These are phyloP conservation scores for Aurifilum marmelostoma DNA, from an alignment of 2,329 filamentous ascomycete species.

Conservation along the genomic window DNA sequence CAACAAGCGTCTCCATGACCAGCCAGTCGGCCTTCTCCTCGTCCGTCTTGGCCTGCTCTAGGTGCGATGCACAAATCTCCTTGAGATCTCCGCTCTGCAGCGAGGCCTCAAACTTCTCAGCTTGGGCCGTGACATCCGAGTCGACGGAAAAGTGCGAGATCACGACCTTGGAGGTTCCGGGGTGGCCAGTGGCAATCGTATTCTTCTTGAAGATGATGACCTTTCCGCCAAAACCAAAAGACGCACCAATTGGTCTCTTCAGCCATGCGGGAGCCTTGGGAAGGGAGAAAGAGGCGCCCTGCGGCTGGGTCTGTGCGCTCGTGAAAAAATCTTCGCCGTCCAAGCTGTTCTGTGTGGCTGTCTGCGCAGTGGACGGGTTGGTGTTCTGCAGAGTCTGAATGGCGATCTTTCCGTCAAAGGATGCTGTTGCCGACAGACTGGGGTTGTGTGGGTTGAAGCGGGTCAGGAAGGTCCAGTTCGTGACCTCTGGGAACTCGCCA, in stretches of 20 bases:
- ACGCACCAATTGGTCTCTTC: slow-evolving; percentile 79
- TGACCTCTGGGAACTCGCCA: slow-evolving; percentile 94
- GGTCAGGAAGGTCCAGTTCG: slow-evolving; percentile 99
- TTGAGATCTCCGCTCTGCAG: slow-evolving; percentile 77
- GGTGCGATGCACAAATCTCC: slow-evolving; percentile 78
- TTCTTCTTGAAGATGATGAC: slow-evolving; percentile 73
- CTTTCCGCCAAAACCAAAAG: slow-evolving; percentile 96
- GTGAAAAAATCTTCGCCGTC: slow-evolving; percentile 97
- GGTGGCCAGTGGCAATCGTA: slow-evolving; percentile 63
- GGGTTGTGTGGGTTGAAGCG: slow-evolving; percentile 94
- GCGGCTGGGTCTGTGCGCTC: slow-evolving; percentile 87
- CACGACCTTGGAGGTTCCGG: slow-evolving; percentile 72
- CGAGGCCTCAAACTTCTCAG: slow-evolving; percentile 83
- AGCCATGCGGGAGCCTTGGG: slow-evolving; percentile 88
- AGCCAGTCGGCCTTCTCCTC: slow-evolving; percentile 97
- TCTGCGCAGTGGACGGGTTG: slow-evolving; percentile 73
- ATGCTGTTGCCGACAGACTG: slow-evolving; percentile 88
- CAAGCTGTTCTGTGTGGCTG: slow-evolving; percentile 67
- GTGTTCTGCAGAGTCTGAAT: slow-evolving; percentile 95
- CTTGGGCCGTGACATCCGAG: slow-evolving; percentile 79
- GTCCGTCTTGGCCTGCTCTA: slow-evolving; percentile 74
- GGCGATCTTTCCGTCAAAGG: slow-evolving; percentile 95
- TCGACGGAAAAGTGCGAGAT: slow-evolving; percentile 92
- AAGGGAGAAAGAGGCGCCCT: slow-evolving; percentile 86
- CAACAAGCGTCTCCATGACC: slow-evolving; percentile 86